Base-by-base conservation (phyloP, 495 filamentous ascomycete genomes). In the Xylaria cubensis region DNA sequence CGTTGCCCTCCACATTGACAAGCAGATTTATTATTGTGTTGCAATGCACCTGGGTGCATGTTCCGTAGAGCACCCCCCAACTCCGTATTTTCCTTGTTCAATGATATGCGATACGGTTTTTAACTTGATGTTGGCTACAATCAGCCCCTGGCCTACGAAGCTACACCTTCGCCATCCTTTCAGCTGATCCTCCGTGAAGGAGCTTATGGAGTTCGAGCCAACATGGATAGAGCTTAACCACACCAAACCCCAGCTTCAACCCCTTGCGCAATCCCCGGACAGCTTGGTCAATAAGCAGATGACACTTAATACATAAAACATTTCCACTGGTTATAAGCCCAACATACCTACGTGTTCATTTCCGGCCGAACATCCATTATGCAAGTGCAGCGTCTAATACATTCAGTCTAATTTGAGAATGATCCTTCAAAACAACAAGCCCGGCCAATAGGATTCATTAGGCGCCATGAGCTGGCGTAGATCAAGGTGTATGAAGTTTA, bases 171-270 rank as follows among this genome's bases (percentile, higher is more conserved):
- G 9, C 50, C 50, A 53, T 53, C 29, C 55, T 61, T 39, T 61
- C 58, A 61, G 58, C 58, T 61, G 58, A 61, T 61, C 58, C 29
- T 61, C 21, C n/a, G 32, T 39, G n/a, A 3, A 61, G 34, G n/a
- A n/a, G 19, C 56, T 61, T 34, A 21, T 9, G 34, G 58, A 39
- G 26, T 56, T 56, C 21, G 53, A 32, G 32, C 15, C 21, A 56
- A 56, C 53, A 56, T 32, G 53, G 39, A 42, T 42, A 13, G n/a
- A 32, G 1, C 6, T 17, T 13, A 56, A 4, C 26, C 32, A 51
- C 19, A 21, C 48, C 53, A 29, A 29, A 56, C 15, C 26, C 26
- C 26, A 29, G 26, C 53, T 56, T 32, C 53, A 19, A 32, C 5
- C 13, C 0, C 6, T 26, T 26, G 13, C 13, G 4, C 12, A 26